phyloP scores from a whole-genome alignment of 352 stramenopile genomes.

The Pythium brachiatum region DNA sequence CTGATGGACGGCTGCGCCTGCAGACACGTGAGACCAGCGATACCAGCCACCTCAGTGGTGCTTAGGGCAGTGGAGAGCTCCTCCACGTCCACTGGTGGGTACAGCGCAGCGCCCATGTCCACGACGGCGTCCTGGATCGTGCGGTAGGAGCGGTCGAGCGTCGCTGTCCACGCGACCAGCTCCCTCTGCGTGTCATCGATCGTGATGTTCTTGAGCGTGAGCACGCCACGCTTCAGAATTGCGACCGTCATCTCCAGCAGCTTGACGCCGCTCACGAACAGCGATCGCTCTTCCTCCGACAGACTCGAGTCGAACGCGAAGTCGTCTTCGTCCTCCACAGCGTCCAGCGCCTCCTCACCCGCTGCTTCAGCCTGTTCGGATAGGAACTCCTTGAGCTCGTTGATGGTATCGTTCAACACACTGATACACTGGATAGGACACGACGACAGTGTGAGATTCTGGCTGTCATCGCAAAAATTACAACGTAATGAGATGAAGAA shows the following conservation, averaged over 20 bases:
- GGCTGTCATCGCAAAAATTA: too few species aligned
- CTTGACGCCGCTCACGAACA: conserved; percentile 67
- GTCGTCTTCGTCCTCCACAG: conserved; percentile 68
- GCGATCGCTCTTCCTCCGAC: conserved; percentile 55
- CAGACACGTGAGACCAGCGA: conserved; percentile 45
- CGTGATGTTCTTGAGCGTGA: conserved; percentile 74
- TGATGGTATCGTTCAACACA: conserved; percentile 79
- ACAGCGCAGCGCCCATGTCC: conserved; percentile 79
- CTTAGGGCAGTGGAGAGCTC: conserved; percentile 44
- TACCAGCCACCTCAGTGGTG: conserved; percentile 32
- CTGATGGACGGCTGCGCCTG: conserved; percentile 49
- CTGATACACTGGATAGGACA: conserved; percentile 53
- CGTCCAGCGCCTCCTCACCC: conserved; percentile 31
- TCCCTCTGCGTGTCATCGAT: conserved; percentile 53
- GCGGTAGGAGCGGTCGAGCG: conserved; percentile 63
- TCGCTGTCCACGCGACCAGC: conserved; percentile 69
- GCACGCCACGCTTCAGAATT: conserved; percentile 78
- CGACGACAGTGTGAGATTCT: neutral
- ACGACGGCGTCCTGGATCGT: conserved; percentile 65
- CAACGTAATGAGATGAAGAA: neutral
- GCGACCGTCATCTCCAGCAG: conserved; percentile 70
- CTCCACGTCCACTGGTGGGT: conserved; percentile 66
- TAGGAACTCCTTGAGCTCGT: conserved; percentile 78
- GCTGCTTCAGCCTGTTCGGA: conserved; percentile 35
- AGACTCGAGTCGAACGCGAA: conserved; percentile 79